Evolutionary conservation across 208 protist genomes (phyloP), one percentile per base, ranked within the genome.

Genomic region (Zelonia costaricensis): DNA sequence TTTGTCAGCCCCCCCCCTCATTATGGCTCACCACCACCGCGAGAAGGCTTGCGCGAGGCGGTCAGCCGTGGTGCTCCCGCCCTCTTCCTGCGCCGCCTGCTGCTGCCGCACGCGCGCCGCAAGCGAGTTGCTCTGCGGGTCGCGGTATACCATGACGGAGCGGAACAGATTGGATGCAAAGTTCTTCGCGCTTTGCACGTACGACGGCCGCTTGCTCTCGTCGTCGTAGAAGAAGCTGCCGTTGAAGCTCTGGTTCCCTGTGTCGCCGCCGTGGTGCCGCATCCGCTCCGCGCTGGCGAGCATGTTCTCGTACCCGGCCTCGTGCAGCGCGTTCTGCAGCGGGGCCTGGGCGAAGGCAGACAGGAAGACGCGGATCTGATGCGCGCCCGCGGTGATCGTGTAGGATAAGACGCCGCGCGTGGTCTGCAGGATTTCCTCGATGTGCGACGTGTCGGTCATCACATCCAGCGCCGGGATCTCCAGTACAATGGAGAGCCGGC

Each of bases 21-120:
- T n/a, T n/a, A n/a, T n/a, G n/a, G n/a, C n/a, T n/a, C n/a, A 94
- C 80, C 84, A 94, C 84, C 84, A 91, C 7, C 78, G 79, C 13
- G 82, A 69, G 28, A 94, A 74, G 9, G 69, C 68, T 27, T 82
- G 79, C n/a, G 72, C 73, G 4, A 90, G 40, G 4, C 78, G 68
- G 20, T 81, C 75, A 1, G 82, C 74, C 13, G 58, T 65, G 35
- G 65, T 62, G 57, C 49, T 72, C 3, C 68, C 53, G 1, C 56
- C 43, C 33, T 74, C 51, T 18, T 66, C 63, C 57, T 81, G 43
- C 33, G 67, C 53, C 8, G 73, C 71, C 12, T 67, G 79, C 67
- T 90, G 78, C 33, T 78, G 76, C 33, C 82, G 68, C 39, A 94
- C 69, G 22, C 88, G 84, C 10, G 76, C 62, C 1, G 82, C 71